Evolutionary conservation across 148 eudicot genomes (phyloP).

Genomic region (Camellia japonica): DNA sequence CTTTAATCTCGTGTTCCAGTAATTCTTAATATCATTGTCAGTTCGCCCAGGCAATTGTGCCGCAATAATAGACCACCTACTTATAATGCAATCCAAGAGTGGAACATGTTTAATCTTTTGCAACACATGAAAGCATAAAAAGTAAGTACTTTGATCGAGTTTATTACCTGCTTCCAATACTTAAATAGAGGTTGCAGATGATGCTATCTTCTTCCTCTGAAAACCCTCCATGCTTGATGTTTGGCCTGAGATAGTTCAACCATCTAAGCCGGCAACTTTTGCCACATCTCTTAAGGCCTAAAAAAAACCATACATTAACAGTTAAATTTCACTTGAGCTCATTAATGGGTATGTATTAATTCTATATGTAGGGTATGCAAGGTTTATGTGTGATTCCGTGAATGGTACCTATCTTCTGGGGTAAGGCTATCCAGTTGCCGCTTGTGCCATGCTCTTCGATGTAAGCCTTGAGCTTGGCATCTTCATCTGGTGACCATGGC

Average conservation of each 20-base stretch:
- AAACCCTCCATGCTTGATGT: constrained; percentile 56
- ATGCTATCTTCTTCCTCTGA: constrained; percentile 61
- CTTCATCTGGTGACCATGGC: constrained; percentile 49
- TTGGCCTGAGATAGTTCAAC: constrained; percentile 59
- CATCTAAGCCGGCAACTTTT: constrained; percentile 54
- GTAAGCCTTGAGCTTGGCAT: constrained; percentile 34
- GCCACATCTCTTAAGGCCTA: constrained; percentile 75
- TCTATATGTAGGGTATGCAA: background rate
- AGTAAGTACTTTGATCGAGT: background rate
- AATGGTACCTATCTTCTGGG: constrained; percentile 36
- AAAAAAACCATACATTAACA: background rate
- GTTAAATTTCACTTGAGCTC: background rate
- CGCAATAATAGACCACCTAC: constrained; percentile 78
- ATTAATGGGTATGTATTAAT: background rate
- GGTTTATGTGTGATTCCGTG: background rate
- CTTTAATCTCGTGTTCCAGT: constrained; percentile 76
- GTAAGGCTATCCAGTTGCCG: constrained; percentile 39
- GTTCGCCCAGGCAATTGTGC: constrained; percentile 70
- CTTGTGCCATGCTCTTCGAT: constrained; percentile 39
- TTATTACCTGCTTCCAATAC: constrained; percentile 56
- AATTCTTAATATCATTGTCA: constrained; percentile 67
- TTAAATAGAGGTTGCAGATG: constrained; percentile 50
- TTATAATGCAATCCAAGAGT: background rate
- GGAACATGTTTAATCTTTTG: background rate
- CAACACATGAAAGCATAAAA: background rate